A percentile compares a stretch with the other conserved stretches of the same genome.
Evolutionary conservation across 768 basidiomycete species (phyloP).

Genomic region (Amanita pseudoporphyria): DNA sequence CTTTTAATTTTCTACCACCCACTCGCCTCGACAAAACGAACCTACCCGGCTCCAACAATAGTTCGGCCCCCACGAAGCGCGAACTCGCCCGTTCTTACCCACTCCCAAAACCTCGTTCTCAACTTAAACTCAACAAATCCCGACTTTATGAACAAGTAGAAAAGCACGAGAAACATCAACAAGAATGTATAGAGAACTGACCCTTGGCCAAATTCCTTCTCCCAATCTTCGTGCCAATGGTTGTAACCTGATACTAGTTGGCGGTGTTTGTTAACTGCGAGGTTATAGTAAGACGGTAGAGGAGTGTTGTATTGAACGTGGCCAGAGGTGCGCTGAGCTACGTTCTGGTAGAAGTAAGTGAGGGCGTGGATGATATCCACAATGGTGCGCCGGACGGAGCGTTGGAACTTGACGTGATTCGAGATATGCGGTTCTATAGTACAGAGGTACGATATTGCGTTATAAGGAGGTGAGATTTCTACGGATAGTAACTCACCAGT

Average conservation of each 20-base stretch:
- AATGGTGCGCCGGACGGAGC: not conserved
- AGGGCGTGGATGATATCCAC: not conserved
- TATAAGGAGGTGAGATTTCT: not conserved
- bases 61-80: not conserved
- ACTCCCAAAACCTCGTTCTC: not conserved
- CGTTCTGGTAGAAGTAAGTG: not conserved
- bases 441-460: not conserved
- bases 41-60: not conserved
- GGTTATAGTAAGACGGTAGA: not conserved
- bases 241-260: not conserved
- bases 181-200: not conserved
- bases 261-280: not conserved
- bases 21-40: not conserved
- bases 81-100: not conserved
- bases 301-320: slow-evolving; percentile 1
- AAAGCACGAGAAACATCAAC: not conserved
- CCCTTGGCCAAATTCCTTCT: not conserved
- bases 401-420: not conserved
- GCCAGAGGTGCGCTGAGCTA: not conserved
- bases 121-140: slow-evolving; percentile 1
- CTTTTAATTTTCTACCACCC: not conserved
- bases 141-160: not conserved
- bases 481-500: not conserved
- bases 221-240: slow-evolving; percentile 1
- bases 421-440: slow-evolving; percentile 2